Base-by-base conservation (phyloP, 2,329 filamentous ascomycete species). In the Cytospora schulzeri region DNA sequence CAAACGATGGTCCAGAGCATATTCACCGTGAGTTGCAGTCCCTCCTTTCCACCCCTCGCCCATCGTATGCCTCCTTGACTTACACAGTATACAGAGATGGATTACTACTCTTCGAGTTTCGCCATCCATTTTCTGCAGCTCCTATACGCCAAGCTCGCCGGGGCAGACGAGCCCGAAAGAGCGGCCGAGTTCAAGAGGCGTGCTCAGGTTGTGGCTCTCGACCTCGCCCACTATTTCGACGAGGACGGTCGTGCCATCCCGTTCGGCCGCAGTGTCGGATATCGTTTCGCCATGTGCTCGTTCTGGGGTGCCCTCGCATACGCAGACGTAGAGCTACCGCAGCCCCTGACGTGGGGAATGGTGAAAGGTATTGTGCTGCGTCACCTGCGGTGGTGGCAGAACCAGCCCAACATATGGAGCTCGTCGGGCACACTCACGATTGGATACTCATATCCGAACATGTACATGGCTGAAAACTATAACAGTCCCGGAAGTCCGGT, bases 211-310 rank as follows among this genome's bases (percentile, higher is more conserved):
- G 90, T 84, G 67, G 90, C 91, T 0, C 77, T 89, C 3, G 90
- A 93, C 68, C 86, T 93, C 67, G 83, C 88, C 4, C 88, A 92
- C 76, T 93, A 92, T 75, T 92, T 91, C 67, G 90, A 92, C 70
- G 81, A 86, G 11, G 83, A 91, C 73, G 91, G 88, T 6, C 82
- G 89, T 28, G 83, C 89, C 1, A 90, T 92, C 59, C 91, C 91
- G 0, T 94, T 92, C 69, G 91, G 91, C 4, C 85, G 91, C 56
- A 91, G 88, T 60, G 83, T 93, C 57, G 91, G 89, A 8, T 94
- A 94, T 74, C 85, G 91, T n/a, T 93, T 92, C 74, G 91, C 90
- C 57, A 93, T 93, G 87, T 88, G 89, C n/a, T 90, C 87, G 0
- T 93, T 93, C 77, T 93, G 91, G 91, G 88, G 89, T 15, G 88